These are phyloP conservation scores for Lachancea nothofagi DNA, from an alignment of 805 yeast genomes.

Conservation along the genomic window DNA sequence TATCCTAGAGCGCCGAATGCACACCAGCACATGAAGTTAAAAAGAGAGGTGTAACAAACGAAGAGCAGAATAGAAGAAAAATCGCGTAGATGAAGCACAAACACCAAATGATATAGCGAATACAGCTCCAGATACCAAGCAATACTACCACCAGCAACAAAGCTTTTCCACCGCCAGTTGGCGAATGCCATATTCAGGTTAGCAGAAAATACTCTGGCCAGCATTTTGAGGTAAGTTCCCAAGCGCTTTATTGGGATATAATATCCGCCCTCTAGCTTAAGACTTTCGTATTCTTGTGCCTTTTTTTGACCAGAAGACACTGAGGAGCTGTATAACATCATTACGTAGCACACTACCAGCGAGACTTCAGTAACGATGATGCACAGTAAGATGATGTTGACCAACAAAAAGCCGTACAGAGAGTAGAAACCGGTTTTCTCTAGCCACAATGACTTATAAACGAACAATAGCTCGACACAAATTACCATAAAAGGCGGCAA, in stretches of 20 bases:
- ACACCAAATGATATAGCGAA: slow-evolving; percentile 59
- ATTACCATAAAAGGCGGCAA: slow-evolving; percentile 72
- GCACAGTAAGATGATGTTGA: slow-evolving; percentile 53
- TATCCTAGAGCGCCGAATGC: slow-evolving; percentile 75
- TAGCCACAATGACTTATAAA: slow-evolving; percentile 73
- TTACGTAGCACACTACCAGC: slow-evolving; percentile 59
- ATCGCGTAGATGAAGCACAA: slow-evolving; percentile 56
- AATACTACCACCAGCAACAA: slow-evolving; percentile 62
- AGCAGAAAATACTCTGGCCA: not conserved
- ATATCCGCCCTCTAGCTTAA: slow-evolving; percentile 8
- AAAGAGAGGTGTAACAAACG: slow-evolving; percentile 63
- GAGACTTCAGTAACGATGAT: slow-evolving; percentile 67
- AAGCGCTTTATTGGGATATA: not conserved
- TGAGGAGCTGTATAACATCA: slow-evolving; percentile 41
- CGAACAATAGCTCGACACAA: slow-evolving; percentile 69
- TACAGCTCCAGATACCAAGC: slow-evolving; percentile 67
- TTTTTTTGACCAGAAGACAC: no score
- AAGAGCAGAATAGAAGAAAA: slow-evolving; percentile 63
- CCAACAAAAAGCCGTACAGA: slow-evolving; percentile 70
- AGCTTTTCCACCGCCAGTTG: slow-evolving; percentile 85
- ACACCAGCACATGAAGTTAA: slow-evolving; percentile 56
- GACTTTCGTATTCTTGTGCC: not conserved
- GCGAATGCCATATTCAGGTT: slow-evolving; percentile 6
- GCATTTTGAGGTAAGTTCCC: no score
- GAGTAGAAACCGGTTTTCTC: slow-evolving; percentile 74